Percentiles rank a stretch among this genome's conserved stretches.
These are phyloP conservation scores for Citrullus amarus DNA, from an alignment of 306 rosid genomes.

Conservation along the genomic window DNA sequence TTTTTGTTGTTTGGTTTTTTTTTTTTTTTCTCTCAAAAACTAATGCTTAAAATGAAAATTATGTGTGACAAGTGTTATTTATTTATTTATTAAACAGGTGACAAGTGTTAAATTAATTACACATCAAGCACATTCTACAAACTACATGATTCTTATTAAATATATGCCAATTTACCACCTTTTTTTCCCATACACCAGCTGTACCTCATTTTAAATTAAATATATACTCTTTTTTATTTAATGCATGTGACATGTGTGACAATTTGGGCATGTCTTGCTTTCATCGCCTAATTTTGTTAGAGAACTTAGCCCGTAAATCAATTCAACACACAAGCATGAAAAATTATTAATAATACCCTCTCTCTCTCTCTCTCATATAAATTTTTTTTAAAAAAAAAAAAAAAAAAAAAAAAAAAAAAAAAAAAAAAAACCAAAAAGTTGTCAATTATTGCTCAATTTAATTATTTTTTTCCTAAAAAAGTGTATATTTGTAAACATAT, in stretches of 20 bases:
- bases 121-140: neutral
- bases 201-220: neutral
- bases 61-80: too few relatives aligned
- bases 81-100: too few relatives aligned
- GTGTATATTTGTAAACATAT: neutral
- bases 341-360: neutral
- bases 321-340: neutral
- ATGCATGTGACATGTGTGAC: slow-evolving; percentile 10
- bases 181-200: neutral
- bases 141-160: neutral
- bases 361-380: neutral
- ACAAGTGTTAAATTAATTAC: neutral
- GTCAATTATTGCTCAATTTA: neutral
- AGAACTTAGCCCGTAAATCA: neutral
- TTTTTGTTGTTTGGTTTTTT: too few relatives aligned
- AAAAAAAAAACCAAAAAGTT: neutral
- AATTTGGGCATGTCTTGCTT: slow-evolving; percentile 11
- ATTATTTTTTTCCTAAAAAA: neutral
- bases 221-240: neutral
- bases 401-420: neutral
- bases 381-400: neutral
- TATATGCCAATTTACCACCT: neutral
- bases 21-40: too few relatives aligned
- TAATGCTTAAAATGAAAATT: too few relatives aligned
- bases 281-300: neutral